Percentiles rank a stretch among this genome's conserved stretches.
These are phyloP conservation scores for Lactuca saligna DNA, from an alignment of 129 eudicot genomes.

Conservation along the genomic window DNA sequence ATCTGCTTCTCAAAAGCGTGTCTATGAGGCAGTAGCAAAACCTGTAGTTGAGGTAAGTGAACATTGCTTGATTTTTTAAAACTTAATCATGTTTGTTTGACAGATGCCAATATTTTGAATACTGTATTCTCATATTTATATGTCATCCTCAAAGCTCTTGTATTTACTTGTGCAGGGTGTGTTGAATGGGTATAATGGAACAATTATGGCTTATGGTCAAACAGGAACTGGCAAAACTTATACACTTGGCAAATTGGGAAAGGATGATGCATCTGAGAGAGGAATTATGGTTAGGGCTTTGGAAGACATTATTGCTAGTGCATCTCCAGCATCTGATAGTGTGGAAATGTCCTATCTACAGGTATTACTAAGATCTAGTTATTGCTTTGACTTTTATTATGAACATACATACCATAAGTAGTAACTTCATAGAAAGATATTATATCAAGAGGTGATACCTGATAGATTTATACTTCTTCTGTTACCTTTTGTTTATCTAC, in stretches of 20 bases:
- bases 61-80: slow-evolving; percentile 6
- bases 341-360: slow-evolving; percentile 88
- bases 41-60: slow-evolving; percentile 91
- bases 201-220: slow-evolving; percentile 99
- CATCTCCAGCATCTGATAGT: slow-evolving; percentile 60
- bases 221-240: slow-evolving; percentile 98
- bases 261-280: slow-evolving; percentile 81
- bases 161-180: slow-evolving; percentile 71
- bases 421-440: slow-evolving; percentile 1
- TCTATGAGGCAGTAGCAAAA: slow-evolving; percentile 91
- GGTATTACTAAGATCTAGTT: slow-evolving; percentile 38
- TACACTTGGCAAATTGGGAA: slow-evolving; percentile 88
- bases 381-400: background rate
- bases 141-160: slow-evolving; percentile 16
- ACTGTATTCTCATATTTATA: background rate
- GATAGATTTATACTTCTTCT: no score
- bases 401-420: background rate
- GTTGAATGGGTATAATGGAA: slow-evolving; percentile 92
- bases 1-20: slow-evolving; percentile 92
- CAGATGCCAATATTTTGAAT: background rate
- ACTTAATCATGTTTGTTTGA: background rate
- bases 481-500: no score
- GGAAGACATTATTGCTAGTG: slow-evolving; percentile 73
- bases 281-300: slow-evolving; percentile 98
- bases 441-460: background rate